These are phyloP conservation scores for Colletotrichum sp. DNA, from an alignment of 2,329 filamentous ascomycete species.

Conservation along the genomic window DNA sequence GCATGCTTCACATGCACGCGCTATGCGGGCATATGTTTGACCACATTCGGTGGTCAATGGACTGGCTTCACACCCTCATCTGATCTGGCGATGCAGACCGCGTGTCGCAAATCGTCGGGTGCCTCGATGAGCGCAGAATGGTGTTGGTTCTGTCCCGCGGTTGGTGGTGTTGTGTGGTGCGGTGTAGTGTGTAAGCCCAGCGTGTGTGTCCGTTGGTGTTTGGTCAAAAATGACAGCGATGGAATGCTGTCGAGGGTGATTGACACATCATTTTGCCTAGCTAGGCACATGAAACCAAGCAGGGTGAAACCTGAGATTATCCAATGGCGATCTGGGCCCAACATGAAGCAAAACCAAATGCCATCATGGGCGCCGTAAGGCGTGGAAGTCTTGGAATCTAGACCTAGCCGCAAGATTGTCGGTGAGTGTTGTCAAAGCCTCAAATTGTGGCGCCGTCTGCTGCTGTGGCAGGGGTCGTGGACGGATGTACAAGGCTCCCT, in stretches of 20 bases:
- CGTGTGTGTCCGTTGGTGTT: neutral
- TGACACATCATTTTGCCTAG: constrained; percentile 1
- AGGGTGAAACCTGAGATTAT: neutral
- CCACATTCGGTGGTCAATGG: neutral
- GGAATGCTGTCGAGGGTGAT: neutral
- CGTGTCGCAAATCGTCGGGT: neutral
- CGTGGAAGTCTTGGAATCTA: neutral
- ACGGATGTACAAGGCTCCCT: neutral
- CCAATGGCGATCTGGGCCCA: neutral
- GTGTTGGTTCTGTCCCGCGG: neutral
- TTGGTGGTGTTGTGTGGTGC: neutral
- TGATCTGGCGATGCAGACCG: neutral
- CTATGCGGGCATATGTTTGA: neutral
- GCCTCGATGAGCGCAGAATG: neutral
- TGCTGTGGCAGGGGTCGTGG: neutral
- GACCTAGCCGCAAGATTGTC: neutral
- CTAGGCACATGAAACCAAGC: constrained; percentile 6
- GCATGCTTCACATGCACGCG: neutral
- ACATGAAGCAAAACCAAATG: neutral
- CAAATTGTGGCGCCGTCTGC: neutral
- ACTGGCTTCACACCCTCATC: neutral
- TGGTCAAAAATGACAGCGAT: constrained; percentile 7
- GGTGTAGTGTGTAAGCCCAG: neutral
- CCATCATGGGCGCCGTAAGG: neutral
- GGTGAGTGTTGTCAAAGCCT: neutral